phyloP scores from a whole-genome alignment of 2,329 filamentous ascomycete species.

The Beauveria australis region DNA sequence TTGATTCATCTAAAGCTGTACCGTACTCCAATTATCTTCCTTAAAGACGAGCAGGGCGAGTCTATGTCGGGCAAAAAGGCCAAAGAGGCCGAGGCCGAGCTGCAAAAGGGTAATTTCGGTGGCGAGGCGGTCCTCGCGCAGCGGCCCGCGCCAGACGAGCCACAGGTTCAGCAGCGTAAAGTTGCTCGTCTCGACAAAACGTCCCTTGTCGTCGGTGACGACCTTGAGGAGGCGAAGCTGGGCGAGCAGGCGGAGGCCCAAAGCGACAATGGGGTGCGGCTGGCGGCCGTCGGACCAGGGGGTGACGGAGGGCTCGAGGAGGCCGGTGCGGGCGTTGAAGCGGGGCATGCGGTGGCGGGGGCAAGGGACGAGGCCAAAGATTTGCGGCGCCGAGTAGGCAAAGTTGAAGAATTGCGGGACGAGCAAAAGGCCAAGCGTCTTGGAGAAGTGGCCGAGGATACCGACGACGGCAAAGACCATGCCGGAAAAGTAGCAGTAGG shows the following conservation, averaged over 20 bases:
- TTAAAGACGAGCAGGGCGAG: constrained; percentile 84
- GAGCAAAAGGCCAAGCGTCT: constrained; percentile 84
- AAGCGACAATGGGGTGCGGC: constrained; percentile 55
- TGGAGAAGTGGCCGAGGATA: constrained; percentile 95
- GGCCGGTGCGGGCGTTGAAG: constrained; percentile 76
- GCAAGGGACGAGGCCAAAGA: constrained; percentile 85
- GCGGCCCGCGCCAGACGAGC: constrained; percentile 89
- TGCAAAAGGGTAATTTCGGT: constrained; percentile 76
- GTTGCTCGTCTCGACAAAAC: constrained; percentile 75
- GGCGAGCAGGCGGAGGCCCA: constrained; percentile 59
- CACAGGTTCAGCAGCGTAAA: constrained; percentile 92
- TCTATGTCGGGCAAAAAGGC: constrained; percentile 76
- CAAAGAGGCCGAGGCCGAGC: constrained; percentile 64
- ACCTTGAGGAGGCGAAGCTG: constrained; percentile 61
- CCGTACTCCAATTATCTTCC: constrained; percentile 65
- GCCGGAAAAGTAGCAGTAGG: constrained; percentile 98
- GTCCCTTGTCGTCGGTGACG: constrained; percentile 56
- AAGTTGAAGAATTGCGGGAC: constrained; percentile 97
- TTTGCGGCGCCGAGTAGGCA: constrained; percentile 81
- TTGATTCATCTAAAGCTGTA: constrained; percentile 14
- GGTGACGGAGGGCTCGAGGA: constrained; percentile 80
- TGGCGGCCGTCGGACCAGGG: constrained; percentile 62
- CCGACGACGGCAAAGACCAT: constrained; percentile 98
- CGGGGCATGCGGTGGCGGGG: constrained; percentile 84
- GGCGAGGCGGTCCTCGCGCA: constrained; percentile 78